A percentile compares a stretch with the other conserved stretches of the same genome.
phyloP scores from a whole-genome alignment of 768 basidiomycete genomes.

The Mycena rosella region DNA sequence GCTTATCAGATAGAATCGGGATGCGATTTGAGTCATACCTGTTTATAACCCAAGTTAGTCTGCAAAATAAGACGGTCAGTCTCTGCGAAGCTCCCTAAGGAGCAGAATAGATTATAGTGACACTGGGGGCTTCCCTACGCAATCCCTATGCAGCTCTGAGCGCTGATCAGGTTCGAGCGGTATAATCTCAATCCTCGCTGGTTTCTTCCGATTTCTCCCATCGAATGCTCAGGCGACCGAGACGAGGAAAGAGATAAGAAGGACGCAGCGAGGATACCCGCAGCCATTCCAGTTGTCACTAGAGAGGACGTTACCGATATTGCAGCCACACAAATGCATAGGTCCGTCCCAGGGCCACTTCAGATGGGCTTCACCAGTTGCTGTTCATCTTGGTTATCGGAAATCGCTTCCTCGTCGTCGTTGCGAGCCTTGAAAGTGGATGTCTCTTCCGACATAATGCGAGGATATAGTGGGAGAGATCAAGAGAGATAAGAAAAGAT shows the following conservation, averaged over 20 bases:
- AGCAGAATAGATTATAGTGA: conserved; percentile 60
- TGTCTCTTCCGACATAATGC: conserved; percentile 10
- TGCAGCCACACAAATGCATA: conserved; percentile 49
- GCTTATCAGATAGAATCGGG: conserved; percentile 18
- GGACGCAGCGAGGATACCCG: conserved; percentile 80
- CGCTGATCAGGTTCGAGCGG: conserved; percentile 98
- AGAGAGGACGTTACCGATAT: conserved; percentile 78
- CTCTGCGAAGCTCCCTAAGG: conserved; percentile 51
- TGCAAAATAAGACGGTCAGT: conserved; percentile 65
- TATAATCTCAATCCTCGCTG: conserved; percentile 92
- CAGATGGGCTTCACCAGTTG: conserved; percentile 66
- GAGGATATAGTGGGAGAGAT: not conserved
- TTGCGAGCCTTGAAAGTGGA: conserved; percentile 7
- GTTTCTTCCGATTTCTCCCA: conserved; percentile 44
- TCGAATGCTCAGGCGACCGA: conserved; percentile 37
- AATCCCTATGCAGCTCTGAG: conserved; percentile 99
- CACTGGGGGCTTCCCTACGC: conserved; percentile 96
- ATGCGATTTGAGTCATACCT: conserved; percentile 57
- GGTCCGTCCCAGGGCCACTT: conserved; percentile 46
- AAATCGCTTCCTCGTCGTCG: conserved; percentile 26
- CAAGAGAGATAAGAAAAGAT: not conserved
- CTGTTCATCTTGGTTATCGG: conserved; percentile 60
- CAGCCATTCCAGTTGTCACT: conserved; percentile 85
- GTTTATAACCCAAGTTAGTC: conserved; percentile 85
- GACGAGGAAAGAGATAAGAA: conserved; percentile 40